These are phyloP conservation scores for Entamoeba invadens DNA, from an alignment of 208 protist species.

Conservation along the genomic window DNA sequence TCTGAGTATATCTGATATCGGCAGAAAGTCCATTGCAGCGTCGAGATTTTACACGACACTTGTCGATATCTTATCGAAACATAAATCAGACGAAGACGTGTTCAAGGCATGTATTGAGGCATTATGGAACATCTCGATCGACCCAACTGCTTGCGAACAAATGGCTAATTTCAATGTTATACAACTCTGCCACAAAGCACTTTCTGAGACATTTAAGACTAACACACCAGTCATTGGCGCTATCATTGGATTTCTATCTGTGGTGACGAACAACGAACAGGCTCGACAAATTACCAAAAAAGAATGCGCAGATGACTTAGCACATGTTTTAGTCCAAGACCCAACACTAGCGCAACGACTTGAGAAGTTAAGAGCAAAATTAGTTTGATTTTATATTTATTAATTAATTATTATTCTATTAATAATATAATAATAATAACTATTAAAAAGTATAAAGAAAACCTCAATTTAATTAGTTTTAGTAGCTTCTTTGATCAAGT, in stretches of 20 bases:
- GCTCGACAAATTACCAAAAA: background rate
- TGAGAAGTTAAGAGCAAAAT: background rate
- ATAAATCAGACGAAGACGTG: background rate
- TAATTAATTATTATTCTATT: too few species aligned
- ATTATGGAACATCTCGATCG: background rate
- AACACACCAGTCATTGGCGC: background rate
- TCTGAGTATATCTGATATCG: background rate
- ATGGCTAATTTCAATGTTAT: background rate
- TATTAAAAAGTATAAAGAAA: background rate
- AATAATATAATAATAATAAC: background rate
- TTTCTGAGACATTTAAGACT: background rate
- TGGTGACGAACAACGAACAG: background rate
- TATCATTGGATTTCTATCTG: background rate
- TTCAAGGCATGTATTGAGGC: background rate
- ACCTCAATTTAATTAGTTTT: background rate
- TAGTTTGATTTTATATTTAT: too few species aligned
- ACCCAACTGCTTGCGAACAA: background rate
- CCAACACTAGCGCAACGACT: background rate
- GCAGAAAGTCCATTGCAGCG: background rate
- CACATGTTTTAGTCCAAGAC: background rate
- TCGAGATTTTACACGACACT: background rate
- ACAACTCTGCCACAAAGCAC: background rate
- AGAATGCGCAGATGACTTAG: background rate
- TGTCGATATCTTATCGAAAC: background rate
- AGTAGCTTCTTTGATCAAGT: background rate